Evolutionary conservation across 441 rosid species (phyloP), one percentile per base, ranked within the genome.

Genomic region (Mallotus japonicus): DNA sequence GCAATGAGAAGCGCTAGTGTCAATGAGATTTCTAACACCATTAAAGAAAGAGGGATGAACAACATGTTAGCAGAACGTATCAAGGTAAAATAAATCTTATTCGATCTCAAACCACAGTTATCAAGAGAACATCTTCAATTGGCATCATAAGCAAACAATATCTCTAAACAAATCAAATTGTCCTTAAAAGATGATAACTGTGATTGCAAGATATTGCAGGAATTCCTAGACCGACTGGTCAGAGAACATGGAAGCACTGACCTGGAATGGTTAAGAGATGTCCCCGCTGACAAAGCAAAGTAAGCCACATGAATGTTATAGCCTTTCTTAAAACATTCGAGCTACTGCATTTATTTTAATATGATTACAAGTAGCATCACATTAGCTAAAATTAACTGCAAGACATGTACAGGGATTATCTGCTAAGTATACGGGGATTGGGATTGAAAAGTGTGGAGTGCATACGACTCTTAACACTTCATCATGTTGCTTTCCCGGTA

Each of bases 371-470:
- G 2, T 19, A 32, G 16, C 50, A 60, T 34, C 13, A n/a, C 24
- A 12, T 65, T 3, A 62, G 28, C 46, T 40, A 59, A 55, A 42
- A 46, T 69, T 34, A 63, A 58, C 9, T 64, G 51, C 37, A 60
- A 71, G 62, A 14, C 6, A 50, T 46, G 32, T 19, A 56, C 86
- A 96, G 99, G 84, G 97, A 96, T 71, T 96, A 89, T 69, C 88
- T 96, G 65, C 84, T 96, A 74, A 93, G 97, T 70, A 72, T 96
- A 75, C 73, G 97, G 40, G 99, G 99, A 37, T 46, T 96, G 78
- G 99, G 99, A 62, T 72, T 96, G 81, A 96, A 96, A 87, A 96
- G 99, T 75, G 99, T 96, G 57, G 99, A 96, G 76, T 96, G 99
- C 60, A 97, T 96, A 77, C 81, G 97, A 76, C 97, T 96, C 76